phyloP scores from a whole-genome alignment of 2,329 filamentous ascomycete genomes.

The Colletotrichum sp. region DNA sequence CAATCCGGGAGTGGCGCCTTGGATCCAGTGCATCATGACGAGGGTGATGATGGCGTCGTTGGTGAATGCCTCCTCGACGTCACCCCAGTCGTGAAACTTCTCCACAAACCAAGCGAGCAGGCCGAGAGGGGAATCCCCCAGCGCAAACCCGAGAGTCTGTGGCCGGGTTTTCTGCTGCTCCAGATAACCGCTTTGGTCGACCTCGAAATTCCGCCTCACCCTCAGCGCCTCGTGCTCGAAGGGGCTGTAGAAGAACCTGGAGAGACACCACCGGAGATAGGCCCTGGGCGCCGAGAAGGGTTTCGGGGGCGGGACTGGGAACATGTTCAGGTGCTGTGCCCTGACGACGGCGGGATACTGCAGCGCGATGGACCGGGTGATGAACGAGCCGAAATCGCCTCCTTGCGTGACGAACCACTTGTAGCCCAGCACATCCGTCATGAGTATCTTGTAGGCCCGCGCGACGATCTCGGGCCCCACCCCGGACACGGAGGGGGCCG shows the following conservation, averaged over 20 bases:
- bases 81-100: constrained; percentile 27
- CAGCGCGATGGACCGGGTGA: constrained; percentile 18
- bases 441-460: constrained; percentile 39
- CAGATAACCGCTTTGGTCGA: not conserved
- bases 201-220: not conserved
- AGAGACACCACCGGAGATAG: not conserved
- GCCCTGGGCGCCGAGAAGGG: not conserved
- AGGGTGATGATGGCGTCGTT: constrained; percentile 25
- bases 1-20: not conserved
- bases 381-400: constrained; percentile 32
- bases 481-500: constrained; percentile 30
- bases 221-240: not conserved
- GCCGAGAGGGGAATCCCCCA: constrained; percentile 36
- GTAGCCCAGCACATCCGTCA: constrained; percentile 43
- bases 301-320: not conserved
- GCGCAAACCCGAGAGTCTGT: not conserved
- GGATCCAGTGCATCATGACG: constrained; percentile 19
- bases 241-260: not conserved
- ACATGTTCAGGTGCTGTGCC: constrained; percentile 13
- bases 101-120: constrained; percentile 2
- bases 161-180: not conserved
- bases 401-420: constrained; percentile 34
- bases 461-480: constrained; percentile 34
- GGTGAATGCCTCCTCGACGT: constrained; percentile 18
- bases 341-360: not conserved